phyloP scores from a whole-genome alignment of 371 early-diverging fungal species.

The Haplosporangium sp. region DNA sequence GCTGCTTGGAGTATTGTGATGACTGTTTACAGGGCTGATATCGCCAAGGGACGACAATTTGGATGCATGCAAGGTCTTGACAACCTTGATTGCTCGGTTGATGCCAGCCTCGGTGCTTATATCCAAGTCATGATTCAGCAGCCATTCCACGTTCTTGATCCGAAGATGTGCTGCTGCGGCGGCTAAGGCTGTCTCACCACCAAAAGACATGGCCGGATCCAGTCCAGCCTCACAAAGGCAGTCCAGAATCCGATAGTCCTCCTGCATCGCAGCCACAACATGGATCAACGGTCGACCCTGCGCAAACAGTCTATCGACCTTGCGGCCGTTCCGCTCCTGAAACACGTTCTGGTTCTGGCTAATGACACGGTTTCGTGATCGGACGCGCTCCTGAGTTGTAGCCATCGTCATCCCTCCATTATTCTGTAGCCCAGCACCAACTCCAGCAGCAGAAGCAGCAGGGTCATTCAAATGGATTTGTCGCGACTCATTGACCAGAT shows the following conservation, averaged over 20 bases:
- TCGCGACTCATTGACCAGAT: slow-evolving; percentile 41
- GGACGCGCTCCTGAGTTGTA: too few relatives aligned
- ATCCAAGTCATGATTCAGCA: slow-evolving; percentile 51
- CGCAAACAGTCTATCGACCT: slow-evolving; percentile 10
- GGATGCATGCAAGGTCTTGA: slow-evolving; percentile 20
- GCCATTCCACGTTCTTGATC: slow-evolving; percentile 52
- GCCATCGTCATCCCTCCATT: too few relatives aligned
- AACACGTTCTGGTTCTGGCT: neutral
- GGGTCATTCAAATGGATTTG: slow-evolving; percentile 6
- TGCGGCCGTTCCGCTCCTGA: slow-evolving; percentile 2
- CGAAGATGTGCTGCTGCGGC: slow-evolving; percentile 43
- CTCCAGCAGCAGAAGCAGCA: neutral
- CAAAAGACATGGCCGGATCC: slow-evolving; percentile 41
- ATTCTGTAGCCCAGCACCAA: neutral
- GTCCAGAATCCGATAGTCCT: slow-evolving; percentile 48
- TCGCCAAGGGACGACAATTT: neutral
- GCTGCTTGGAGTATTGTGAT: too few relatives aligned
- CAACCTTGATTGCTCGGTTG: slow-evolving; percentile 30
- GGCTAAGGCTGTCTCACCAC: slow-evolving; percentile 39
- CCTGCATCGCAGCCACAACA: slow-evolving; percentile 55
- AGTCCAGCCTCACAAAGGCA: slow-evolving; percentile 48
- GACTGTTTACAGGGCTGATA: neutral
- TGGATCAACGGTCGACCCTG: slow-evolving; percentile 45
- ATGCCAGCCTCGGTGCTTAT: slow-evolving; percentile 27
- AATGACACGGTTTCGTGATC: slow-evolving; percentile 1